Conservation (phyloP, 176 grass and related monocot species). For the Eremochloa ophiuroides region DNA sequence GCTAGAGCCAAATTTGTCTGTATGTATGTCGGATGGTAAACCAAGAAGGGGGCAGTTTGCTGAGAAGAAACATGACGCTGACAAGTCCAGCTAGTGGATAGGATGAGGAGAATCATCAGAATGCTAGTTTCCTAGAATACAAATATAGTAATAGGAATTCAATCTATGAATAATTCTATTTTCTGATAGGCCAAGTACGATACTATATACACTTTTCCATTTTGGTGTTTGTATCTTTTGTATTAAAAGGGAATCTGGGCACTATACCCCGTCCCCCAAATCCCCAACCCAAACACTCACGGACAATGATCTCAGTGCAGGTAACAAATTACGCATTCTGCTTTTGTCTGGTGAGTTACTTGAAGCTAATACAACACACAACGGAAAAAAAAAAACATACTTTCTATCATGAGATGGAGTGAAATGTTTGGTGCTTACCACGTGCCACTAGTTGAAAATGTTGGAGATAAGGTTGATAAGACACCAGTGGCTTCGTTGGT, state of each 20-base stretch:
- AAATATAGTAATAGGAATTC: constrained; percentile 4
- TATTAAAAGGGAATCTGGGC: not conserved
- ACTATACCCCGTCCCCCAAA: not conserved
- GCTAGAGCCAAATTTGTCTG: not conserved
- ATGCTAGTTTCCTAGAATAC: constrained; percentile 21
- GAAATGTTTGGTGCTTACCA: not conserved
- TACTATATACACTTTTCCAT: not conserved
- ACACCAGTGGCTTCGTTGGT: not conserved
- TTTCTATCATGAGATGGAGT: not conserved
- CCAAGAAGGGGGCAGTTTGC: not conserved
- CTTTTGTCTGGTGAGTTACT: not conserved
- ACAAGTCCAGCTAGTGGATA: constrained; percentile 20
- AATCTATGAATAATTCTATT: constrained; percentile 22
- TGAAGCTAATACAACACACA: not conserved
- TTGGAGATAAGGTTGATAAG: not conserved
- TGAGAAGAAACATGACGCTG: constrained; percentile 33
- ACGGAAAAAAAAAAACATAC: not conserved
- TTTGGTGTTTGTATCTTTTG: not conserved
- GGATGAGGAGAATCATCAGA: constrained; percentile 17
- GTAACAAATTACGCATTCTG: not conserved
- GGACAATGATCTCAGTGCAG: not conserved
- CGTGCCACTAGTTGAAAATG: not conserved
- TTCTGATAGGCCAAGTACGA: not conserved
- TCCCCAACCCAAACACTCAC: not conserved
- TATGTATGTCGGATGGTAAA: constrained; percentile 6